Conservation (phyloP, 257 asterid genomes). For the Solanum appendiculatum region DNA sequence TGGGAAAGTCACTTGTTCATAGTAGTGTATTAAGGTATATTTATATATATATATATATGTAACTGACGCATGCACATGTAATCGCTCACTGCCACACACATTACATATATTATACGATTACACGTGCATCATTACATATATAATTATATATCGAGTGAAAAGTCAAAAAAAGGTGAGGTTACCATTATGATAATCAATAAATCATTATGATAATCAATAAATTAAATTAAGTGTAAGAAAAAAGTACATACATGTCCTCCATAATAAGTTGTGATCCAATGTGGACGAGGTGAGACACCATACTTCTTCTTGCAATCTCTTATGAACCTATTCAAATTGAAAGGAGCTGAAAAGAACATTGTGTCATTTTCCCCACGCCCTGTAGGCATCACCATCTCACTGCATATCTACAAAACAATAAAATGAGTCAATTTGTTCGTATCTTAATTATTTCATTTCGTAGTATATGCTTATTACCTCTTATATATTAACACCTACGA, state of each 20-base stretch:
- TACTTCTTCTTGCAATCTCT: constrained; percentile 3
- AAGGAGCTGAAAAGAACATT: constrained; percentile 27
- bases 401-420: constrained; percentile 16
- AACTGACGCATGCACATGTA: not conserved
- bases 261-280: constrained; percentile 38
- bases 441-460: not conserved
- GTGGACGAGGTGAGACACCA: constrained; percentile 33
- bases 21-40: not conserved
- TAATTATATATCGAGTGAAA: not conserved
- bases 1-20: not conserved
- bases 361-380: constrained; percentile 21
- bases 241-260: constrained; percentile 27
- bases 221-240: not conserved
- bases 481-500: too few relatives aligned
- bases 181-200: not conserved
- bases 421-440: not conserved
- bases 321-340: not conserved
- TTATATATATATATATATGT: not conserved
- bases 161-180: not conserved
- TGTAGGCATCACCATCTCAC: constrained; percentile 33
- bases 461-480: not conserved
- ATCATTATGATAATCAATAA: not conserved
- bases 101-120: not conserved
- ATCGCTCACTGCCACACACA: not conserved
- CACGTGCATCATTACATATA: not conserved